Evolutionary conservation across 495 filamentous ascomycete species (phyloP).

Genomic region (Aspergillus indologenus): DNA sequence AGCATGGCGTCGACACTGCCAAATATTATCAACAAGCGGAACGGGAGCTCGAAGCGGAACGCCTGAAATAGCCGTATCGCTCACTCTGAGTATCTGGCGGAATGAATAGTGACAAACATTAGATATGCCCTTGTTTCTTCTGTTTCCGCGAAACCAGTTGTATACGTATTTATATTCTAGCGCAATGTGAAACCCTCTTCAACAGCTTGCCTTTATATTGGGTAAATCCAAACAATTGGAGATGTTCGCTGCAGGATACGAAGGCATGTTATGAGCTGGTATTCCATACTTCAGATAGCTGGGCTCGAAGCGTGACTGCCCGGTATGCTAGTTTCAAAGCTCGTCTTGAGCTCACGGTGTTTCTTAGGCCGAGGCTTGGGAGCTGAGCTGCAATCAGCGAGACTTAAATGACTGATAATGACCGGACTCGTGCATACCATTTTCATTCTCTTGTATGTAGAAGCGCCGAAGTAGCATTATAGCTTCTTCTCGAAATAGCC

Average conservation of each 20-base stretch:
- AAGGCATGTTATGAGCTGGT: no score
- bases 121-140: constrained; percentile 1
- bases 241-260: no score
- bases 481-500: constrained; percentile 80
- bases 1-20: constrained; percentile 96
- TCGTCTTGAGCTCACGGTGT: constrained; percentile 48
- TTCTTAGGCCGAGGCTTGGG: constrained; percentile 60
- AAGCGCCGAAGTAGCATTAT: constrained; percentile 88
- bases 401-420: neutral
- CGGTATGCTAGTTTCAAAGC: constrained; percentile 23
- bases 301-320: neutral
- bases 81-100: constrained; percentile 20
- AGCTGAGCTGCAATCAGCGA: constrained; percentile 37
- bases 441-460: constrained; percentile 94
- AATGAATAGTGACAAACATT: constrained; percentile 8
- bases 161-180: constrained; percentile 28
- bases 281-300: no score
- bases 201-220: no score
- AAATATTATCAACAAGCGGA: constrained; percentile 99
- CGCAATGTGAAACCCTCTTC: constrained; percentile 2
- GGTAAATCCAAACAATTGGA: no score
- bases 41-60: constrained; percentile 82
- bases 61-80: constrained; percentile 29
- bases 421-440: constrained; percentile 50
- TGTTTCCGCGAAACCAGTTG: constrained; percentile 26